Conservation (phyloP, 2,329 filamentous ascomycete genomes). For the Colletotrichum melonis region DNA sequence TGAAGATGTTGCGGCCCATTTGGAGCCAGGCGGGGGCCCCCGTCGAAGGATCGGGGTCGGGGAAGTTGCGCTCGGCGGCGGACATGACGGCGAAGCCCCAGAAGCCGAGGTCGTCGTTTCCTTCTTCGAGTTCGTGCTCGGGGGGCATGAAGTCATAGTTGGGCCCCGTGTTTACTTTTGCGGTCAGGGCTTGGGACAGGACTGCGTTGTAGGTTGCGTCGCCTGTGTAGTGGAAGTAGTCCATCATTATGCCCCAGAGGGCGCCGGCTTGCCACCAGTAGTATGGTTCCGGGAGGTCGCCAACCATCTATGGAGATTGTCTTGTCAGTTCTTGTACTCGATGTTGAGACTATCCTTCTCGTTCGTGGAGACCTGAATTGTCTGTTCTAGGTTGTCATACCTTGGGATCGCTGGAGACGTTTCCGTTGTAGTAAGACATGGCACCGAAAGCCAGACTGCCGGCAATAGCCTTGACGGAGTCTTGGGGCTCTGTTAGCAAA, state of each 20-base stretch:
- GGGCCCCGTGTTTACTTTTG: constrained; percentile 65
- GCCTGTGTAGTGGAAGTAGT: constrained; percentile 76
- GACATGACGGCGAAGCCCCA: constrained; percentile 77
- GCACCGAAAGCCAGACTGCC: constrained; percentile 69
- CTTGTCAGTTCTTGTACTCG: background rate
- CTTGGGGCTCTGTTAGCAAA: constrained; percentile 49
- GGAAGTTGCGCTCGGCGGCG: constrained; percentile 76
- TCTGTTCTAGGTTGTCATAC: constrained; percentile 43
- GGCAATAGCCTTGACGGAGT: constrained; percentile 70
- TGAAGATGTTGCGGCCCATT: constrained; percentile 78
- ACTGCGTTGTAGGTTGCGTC: constrained; percentile 72
- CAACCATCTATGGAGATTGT: constrained; percentile 57
- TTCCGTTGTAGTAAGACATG: constrained; percentile 74
- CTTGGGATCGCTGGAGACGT: constrained; percentile 61
- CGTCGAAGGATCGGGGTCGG: constrained; percentile 61
- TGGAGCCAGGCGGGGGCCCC: constrained; percentile 72
- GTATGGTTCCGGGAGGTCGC: constrained; percentile 73
- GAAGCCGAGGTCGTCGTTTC: constrained; percentile 81
- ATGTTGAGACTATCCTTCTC: too few species aligned
- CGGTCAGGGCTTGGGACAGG: constrained; percentile 68
- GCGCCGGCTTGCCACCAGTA: constrained; percentile 77
- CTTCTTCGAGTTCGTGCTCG: constrained; percentile 67
- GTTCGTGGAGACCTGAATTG: background rate
- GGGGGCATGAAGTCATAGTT: constrained; percentile 70
- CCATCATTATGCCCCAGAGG: constrained; percentile 74